These are phyloP conservation scores for Saccharomycopsis guyanensis DNA, from an alignment of 805 yeast genomes.

Conservation along the genomic window DNA sequence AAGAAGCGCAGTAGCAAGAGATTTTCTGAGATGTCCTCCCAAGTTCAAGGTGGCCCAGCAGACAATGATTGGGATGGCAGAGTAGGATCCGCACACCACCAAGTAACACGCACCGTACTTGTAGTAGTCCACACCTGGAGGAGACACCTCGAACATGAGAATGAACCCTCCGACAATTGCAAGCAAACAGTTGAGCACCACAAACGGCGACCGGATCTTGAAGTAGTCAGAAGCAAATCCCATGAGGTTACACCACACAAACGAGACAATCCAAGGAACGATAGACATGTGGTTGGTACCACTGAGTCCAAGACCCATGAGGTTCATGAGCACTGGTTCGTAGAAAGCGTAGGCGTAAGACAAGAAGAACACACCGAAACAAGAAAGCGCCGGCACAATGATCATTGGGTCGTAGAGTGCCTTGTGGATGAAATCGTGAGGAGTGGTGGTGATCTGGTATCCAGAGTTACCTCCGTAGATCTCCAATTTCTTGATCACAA, in stretches of 20 bases:
- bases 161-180: slow-evolving; percentile 39
- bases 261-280: slow-evolving; percentile 63
- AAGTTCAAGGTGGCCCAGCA: slow-evolving; percentile 62
- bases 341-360: slow-evolving; percentile 72
- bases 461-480: slow-evolving; percentile 31
- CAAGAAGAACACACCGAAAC: slow-evolving; percentile 62
- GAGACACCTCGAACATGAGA: slow-evolving; percentile 37
- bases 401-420: slow-evolving; percentile 54
- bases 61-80: slow-evolving; percentile 58
- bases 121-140: slow-evolving; percentile 29
- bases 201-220: slow-evolving; percentile 29
- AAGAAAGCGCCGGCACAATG: slow-evolving; percentile 49
- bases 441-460: slow-evolving; percentile 39
- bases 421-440: slow-evolving; percentile 33
- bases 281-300: slow-evolving; percentile 59
- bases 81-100: slow-evolving; percentile 48
- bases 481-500: slow-evolving; percentile 22
- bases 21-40: slow-evolving; percentile 54
- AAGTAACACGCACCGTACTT: slow-evolving; percentile 60
- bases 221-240: slow-evolving; percentile 46
- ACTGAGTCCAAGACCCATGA: slow-evolving; percentile 53
- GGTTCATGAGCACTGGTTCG: slow-evolving; percentile 55
- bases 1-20: slow-evolving; percentile 51
- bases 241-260: slow-evolving; percentile 43
- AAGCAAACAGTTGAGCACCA: slow-evolving; percentile 25